phyloP scores from a whole-genome alignment of 306 rosid species.

The Dalbergia oliveri region DNA sequence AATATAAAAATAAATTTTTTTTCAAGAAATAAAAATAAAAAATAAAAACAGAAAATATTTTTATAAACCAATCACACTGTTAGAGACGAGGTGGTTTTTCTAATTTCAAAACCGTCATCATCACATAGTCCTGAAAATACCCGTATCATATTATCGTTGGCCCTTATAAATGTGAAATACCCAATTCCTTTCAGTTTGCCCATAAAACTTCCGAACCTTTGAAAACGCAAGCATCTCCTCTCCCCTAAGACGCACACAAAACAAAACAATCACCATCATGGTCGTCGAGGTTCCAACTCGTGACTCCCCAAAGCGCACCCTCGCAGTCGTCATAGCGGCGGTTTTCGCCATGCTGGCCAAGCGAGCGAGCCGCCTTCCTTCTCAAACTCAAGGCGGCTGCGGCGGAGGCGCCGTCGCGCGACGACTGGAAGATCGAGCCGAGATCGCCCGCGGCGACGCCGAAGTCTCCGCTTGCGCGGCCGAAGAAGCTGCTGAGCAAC shows the following conservation, averaged over 20 bases:
- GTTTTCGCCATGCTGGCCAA: slow-evolving; percentile 53
- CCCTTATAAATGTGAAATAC: no score
- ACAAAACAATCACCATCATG: no score
- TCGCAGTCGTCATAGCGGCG: slow-evolving; percentile 50
- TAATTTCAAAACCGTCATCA: no score
- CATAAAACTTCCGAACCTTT: neutral
- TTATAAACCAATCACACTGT: no score
- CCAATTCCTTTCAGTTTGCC: no score
- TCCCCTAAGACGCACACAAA: no score
- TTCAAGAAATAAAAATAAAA: no score
- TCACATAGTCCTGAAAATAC: no score
- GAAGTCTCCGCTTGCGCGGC: neutral
- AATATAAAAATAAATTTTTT: no score
- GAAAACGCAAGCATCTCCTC: neutral
- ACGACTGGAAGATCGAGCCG: slow-evolving; percentile 20
- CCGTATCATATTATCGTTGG: no score
- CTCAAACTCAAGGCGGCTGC: slow-evolving; percentile 50
- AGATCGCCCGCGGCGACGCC: neutral
- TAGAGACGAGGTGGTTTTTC: no score
- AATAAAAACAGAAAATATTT: no score
- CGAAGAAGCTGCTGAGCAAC: slow-evolving; percentile 63
- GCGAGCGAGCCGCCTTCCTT: slow-evolving; percentile 56
- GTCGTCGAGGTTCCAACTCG: neutral
- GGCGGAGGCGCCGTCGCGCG: neutral
- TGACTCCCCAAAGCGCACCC: slow-evolving; percentile 36